A percentile compares a stretch with the other conserved stretches of the same genome.
Evolutionary conservation across 2,329 filamentous ascomycete genomes (phyloP).

Genomic region (Escovopsis sp.): DNA sequence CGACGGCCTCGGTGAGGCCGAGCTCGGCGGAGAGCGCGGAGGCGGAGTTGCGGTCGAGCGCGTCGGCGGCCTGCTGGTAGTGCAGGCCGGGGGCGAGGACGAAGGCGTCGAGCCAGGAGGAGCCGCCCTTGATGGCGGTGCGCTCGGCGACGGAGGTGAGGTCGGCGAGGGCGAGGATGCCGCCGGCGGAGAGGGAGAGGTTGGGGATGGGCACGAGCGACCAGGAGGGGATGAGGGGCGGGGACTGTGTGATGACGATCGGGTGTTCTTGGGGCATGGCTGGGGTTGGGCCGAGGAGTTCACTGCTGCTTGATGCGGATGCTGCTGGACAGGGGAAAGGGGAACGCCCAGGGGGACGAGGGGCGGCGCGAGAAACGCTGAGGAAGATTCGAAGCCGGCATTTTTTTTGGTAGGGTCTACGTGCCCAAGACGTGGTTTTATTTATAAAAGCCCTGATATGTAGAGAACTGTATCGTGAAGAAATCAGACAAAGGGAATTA

Average conservation of each 20-base stretch:
- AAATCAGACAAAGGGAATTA: too few relatives aligned
- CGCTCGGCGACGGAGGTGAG: slow-evolving; percentile 39
- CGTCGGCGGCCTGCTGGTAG: slow-evolving; percentile 41
- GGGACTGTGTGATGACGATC: not conserved
- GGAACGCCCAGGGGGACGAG: not conserved
- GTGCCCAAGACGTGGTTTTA: not conserved
- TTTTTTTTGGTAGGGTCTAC: not conserved
- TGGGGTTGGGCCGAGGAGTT: not conserved
- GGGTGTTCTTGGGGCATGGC: not conserved
- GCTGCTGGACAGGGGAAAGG: not conserved
- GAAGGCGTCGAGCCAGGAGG: slow-evolving; percentile 40
- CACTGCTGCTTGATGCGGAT: not conserved
- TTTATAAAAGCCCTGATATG: too few relatives aligned
- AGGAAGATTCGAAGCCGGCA: not conserved
- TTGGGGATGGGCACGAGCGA: slow-evolving; percentile 28
- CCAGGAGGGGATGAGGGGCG: slow-evolving; percentile 26
- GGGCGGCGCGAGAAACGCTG: not conserved
- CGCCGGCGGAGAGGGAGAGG: slow-evolving; percentile 34
- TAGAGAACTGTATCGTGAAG: too few relatives aligned
- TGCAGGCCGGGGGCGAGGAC: slow-evolving; percentile 47
- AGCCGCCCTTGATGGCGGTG: slow-evolving; percentile 40
- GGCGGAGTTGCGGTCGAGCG: slow-evolving; percentile 27
- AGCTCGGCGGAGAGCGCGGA: slow-evolving; percentile 18
- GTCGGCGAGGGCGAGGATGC: slow-evolving; percentile 44
- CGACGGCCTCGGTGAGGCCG: slow-evolving; percentile 6